Evolutionary conservation across 345 rosid species (phyloP).

Genomic region (Noccaea bulbosa): DNA sequence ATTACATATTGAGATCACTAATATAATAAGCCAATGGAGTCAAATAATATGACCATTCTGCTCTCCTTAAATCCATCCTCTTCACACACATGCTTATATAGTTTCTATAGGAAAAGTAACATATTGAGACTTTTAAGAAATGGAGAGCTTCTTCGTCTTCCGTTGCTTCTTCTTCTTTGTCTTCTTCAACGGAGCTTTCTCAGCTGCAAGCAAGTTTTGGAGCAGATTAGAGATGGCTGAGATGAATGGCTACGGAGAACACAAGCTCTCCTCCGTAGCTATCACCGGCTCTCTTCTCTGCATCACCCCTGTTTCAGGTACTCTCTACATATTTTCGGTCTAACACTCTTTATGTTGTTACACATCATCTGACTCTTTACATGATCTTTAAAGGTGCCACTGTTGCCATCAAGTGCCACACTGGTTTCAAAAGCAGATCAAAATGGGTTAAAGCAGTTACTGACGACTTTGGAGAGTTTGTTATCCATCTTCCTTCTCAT

Average conservation of each 20-base stretch:
- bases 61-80: conserved; percentile 33
- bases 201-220: conserved; percentile 43
- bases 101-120: conserved; percentile 4
- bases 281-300: conserved; percentile 44
- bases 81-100: conserved; percentile 16
- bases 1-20: conserved; percentile 27
- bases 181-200: conserved; percentile 37
- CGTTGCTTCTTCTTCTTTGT: conserved; percentile 28
- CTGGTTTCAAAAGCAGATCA: conserved; percentile 29
- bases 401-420: conserved; percentile 41
- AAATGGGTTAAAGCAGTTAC: conserved; percentile 41
- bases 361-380: background rate
- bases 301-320: conserved; percentile 42
- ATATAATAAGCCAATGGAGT: conserved; percentile 27
- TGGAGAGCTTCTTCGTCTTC: conserved; percentile 35
- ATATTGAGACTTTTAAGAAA: conserved; percentile 4
- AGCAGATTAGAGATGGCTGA: conserved; percentile 43
- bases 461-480: conserved; percentile 42
- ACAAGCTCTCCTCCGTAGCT: conserved; percentile 44
- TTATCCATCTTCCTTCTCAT: conserved; percentile 46
- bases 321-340: background rate
- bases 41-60: background rate
- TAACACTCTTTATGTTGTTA: background rate
- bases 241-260: conserved; percentile 46
- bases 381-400: conserved; percentile 31